Evolutionary conservation across 192 early-diverging fungal genomes (phyloP).

Genomic region (Entomortierella chlamydospora): DNA sequence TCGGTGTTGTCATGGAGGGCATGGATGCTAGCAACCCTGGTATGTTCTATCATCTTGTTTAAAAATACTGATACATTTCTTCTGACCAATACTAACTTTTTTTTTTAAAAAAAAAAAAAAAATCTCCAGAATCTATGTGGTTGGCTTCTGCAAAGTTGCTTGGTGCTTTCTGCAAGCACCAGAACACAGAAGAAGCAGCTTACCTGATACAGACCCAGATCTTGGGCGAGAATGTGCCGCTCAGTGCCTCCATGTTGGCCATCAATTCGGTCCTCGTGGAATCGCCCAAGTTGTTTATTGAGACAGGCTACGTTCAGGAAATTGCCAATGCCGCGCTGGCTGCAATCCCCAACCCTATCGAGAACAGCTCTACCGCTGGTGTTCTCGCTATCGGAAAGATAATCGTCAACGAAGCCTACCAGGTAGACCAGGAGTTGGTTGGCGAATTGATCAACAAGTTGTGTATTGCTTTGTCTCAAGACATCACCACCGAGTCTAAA

Average conservation of each 20-base stretch:
- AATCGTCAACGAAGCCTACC: constrained; percentile 60
- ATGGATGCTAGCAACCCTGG: constrained; percentile 59
- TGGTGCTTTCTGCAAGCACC: constrained; percentile 66
- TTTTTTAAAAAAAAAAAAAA: too few species aligned
- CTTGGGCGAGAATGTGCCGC: constrained; percentile 23
- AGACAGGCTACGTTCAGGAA: constrained; percentile 50
- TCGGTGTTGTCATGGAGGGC: constrained; percentile 68
- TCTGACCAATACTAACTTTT: not conserved
- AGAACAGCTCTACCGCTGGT: constrained; percentile 63
- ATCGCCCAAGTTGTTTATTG: constrained; percentile 57
- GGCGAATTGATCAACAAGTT: constrained; percentile 51
- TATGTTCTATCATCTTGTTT: constrained; percentile 19
- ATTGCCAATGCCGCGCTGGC: constrained; percentile 46
- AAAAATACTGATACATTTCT: too few species aligned
- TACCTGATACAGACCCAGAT: constrained; percentile 58
- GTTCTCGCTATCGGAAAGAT: constrained; percentile 68
- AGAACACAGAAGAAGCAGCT: constrained; percentile 60
- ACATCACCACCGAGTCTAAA: constrained; percentile 51
- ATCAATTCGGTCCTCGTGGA: constrained; percentile 62
- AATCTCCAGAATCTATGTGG: constrained; percentile 68
- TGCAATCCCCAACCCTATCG: constrained; percentile 25
- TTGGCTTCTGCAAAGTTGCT: constrained; percentile 70
- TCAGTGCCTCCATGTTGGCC: constrained; percentile 58
- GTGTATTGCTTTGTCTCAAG: constrained; percentile 27
- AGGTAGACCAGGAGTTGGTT: constrained; percentile 46